A percentile compares a stretch with the other conserved stretches of the same genome.
Evolutionary conservation across 768 basidiomycete species (phyloP).

Genomic region (Boletus reticulatus): DNA sequence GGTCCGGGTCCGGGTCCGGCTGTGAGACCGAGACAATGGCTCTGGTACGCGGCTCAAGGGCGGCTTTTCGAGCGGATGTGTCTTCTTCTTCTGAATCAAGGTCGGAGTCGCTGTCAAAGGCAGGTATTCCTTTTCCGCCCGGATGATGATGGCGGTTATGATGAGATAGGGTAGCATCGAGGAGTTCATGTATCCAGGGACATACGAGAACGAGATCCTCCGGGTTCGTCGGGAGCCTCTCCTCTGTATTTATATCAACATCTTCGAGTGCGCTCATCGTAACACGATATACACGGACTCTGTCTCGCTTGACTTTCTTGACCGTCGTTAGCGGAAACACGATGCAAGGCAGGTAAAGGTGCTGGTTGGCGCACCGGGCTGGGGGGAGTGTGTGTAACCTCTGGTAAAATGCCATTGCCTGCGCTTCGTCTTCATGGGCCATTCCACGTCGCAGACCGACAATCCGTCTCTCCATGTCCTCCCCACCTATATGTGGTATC

Average conservation of each 20-base stretch:
- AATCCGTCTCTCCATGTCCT: constrained; percentile 3
- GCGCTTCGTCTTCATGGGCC: neutral
- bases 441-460: neutral
- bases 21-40: neutral
- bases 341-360: constrained; percentile 18
- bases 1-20: neutral
- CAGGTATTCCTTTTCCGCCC: neutral
- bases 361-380: constrained; percentile 5
- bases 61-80: neutral
- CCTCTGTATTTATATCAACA: constrained; percentile 3
- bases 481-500: constrained; percentile 2
- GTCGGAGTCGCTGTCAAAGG: neutral
- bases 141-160: neutral
- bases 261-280: constrained; percentile 9
- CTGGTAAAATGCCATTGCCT: constrained; percentile 6
- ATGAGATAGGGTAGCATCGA: neutral
- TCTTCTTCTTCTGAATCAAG: neutral
- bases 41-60: neutral
- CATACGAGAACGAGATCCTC: constrained; percentile 14
- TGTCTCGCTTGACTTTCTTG: neutral
- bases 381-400: neutral
- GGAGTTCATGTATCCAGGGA: constrained; percentile 19
- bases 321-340: constrained; percentile 12
- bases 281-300: constrained; percentile 3
- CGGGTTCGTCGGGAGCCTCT: neutral